Base-by-base conservation (phyloP, 176 grass and related monocot genomes). In the Phragmites australis region DNA sequence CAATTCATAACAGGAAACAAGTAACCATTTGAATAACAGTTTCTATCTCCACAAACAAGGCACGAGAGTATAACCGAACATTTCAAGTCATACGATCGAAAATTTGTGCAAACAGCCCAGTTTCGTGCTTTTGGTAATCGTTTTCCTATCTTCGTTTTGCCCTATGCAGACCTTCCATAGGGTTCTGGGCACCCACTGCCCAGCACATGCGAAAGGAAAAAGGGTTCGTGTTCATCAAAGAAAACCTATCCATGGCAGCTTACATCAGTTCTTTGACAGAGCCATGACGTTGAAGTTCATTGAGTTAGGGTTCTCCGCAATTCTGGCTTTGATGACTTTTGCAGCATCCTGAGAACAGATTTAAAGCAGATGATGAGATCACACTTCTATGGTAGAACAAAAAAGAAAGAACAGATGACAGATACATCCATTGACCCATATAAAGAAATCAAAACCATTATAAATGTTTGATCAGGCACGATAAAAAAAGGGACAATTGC, bases 271-370 rank as follows among this genome's bases (percentile, higher is more conserved):
- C 75, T 89, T 91, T n/a, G 92, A 84, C 64, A 94, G 76, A 14
- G 68, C 72, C 92, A 94, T 94, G 67, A 94, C 89, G 12, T 91
- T 91, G 67, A 94, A 94, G 80, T 94, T 94, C 83, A 91, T 48
- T 1, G 92, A 91, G 25, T 89, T 58, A 18, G 92, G 86, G 65
- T 91, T 94, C 53, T 68, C 60, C 1, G 75, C 72, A 34, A 94
- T 94, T 85, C 70, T 82, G 49, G 80, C 86, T 84, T 91, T 94
- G 84, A 94, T 87, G 22, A 82, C 92, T 68, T 91, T 88, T 1
- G 86, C 89, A 75, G 92, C 86, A 79, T 94, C 92, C 92, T 94
- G 66, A 26, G 6, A 74, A 77, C 47, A 56, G 39, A 30, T 66
- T 60, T 45, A 27, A 80, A 62, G 19, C 48, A 67, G 14, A 80